phyloP scores from a whole-genome alignment of 768 basidiomycete genomes.

The Lactarius hengduanensis region DNA sequence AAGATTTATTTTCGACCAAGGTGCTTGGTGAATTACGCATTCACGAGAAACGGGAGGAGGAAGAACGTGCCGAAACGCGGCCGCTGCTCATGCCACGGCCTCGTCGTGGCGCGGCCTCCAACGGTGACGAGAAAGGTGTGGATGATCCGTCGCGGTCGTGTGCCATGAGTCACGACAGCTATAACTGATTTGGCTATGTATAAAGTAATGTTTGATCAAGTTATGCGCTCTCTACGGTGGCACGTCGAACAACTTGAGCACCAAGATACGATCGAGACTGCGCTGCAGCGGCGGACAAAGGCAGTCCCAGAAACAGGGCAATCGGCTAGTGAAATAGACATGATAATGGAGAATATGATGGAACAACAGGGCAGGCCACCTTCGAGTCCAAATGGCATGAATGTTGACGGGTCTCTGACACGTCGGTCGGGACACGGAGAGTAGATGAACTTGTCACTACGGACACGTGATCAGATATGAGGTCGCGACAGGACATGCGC shows the following conservation, averaged over 20 bases:
- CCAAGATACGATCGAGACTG: constrained; percentile 44
- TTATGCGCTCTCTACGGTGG: constrained; percentile 40
- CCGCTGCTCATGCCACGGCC: constrained; percentile 37
- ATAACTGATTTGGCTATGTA: constrained; percentile 1
- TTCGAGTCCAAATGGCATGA: background rate
- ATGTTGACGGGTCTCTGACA: background rate
- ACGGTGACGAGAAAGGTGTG: constrained; percentile 42
- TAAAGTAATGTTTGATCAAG: constrained; percentile 39
- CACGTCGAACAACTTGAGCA: constrained; percentile 44
- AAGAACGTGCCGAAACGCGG: constrained; percentile 36
- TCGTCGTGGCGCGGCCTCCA: constrained; percentile 32
- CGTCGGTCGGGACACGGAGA: background rate
- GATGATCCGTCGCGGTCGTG: background rate
- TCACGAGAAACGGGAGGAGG: constrained; percentile 39
- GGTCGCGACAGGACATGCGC: constrained; percentile 4
- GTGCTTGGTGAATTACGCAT: constrained; percentile 39
- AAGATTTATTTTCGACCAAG: constrained; percentile 40
- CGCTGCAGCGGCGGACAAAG: constrained; percentile 39
- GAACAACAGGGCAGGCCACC: constrained; percentile 3
- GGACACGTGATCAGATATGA: constrained; percentile 11
- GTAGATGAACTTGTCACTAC: background rate
- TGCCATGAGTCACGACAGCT: background rate
- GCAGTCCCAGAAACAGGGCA: constrained; percentile 39
- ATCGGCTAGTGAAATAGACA: constrained; percentile 40
- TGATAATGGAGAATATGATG: constrained; percentile 45